Evolutionary conservation across 163 green algal genomes (phyloP), one percentile per base, ranked within the genome.

Genomic region (Scenedesmus sp.): DNA sequence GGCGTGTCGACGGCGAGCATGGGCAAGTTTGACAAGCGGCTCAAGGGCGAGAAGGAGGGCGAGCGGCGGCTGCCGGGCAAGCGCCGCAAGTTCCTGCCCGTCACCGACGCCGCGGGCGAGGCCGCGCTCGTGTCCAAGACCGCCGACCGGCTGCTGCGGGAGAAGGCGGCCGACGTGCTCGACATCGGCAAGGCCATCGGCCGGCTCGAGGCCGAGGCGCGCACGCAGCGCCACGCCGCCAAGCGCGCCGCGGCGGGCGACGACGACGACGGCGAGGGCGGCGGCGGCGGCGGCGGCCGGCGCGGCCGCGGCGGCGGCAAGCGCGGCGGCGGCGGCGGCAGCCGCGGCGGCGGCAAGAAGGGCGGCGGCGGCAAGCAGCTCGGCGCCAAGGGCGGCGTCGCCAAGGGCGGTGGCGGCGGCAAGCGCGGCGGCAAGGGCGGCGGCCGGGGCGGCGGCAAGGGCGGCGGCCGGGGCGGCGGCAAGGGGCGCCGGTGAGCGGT

Each of bases 21-120:
- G 85, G 96, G 96, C 80, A 98, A 98, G 83, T 98, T 98, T 86
- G 96, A 99, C 84, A 85, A 85, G 42, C 67, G 85, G 64, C 84
- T 95, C 24, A 26, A 77, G 28, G 89, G 89, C 5, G 92, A 96
- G 77, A 91, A 92, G 60, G 58, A 86, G 11, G 86, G 86, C 29
- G 87, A 93, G 75, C 75, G 75, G 29, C 66, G 63, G 64, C 64
- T 83, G 64, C 75, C 63, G n/a, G 86, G 82, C 65, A 91, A 91
- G 85, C 84, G 89, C 26, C 84, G 85, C 22, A 87, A 91, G 76
- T 91, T 91, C 60, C 18, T 88, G 72, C 60, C 86, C 2, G 85
- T 92, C 15, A 87, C 83, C 1, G 87, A 89, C 56, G 85, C 80
- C 44, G 82, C 45, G 6, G 57, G 36, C 10, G 69, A 85, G 74